Conservation (phyloP, 2,329 filamentous ascomycete species). For the Emergomyces pasteurianus region DNA sequence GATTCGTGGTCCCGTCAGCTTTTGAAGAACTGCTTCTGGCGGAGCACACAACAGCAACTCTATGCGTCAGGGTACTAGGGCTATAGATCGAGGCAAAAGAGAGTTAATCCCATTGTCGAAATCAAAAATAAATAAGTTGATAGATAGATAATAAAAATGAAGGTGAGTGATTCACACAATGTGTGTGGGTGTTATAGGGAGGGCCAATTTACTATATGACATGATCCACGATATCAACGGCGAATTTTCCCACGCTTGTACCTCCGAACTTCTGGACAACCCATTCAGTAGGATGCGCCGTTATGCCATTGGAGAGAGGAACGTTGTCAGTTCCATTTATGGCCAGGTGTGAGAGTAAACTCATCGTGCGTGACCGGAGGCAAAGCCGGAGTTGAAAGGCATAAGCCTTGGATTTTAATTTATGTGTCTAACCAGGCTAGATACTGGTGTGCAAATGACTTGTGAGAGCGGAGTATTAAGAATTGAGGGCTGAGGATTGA, state of each 20-base stretch:
- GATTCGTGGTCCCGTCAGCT: conserved; percentile 85
- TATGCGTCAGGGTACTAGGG: conserved; percentile 52
- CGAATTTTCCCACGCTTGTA: conserved; percentile 90
- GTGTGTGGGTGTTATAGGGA: not conserved
- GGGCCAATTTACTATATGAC: conserved; percentile 48
- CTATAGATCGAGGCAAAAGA: conserved; percentile 26
- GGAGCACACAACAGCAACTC: conserved; percentile 88
- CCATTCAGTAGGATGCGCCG: conserved; percentile 40
- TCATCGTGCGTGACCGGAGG: conserved; percentile 6
- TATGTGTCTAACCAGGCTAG: not conserved
- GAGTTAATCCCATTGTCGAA: not conserved
- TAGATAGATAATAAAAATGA: no score
- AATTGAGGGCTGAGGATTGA: not conserved
- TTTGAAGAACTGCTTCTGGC: conserved; percentile 92
- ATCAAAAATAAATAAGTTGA: no score
- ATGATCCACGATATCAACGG: conserved; percentile 59
- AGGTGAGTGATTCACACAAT: not conserved
- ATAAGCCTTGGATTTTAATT: not conserved
- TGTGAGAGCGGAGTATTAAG: no score
- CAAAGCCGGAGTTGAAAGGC: not conserved
- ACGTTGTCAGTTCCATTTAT: conserved; percentile 11
- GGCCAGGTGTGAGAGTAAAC: conserved; percentile 4
- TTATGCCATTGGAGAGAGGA: conserved; percentile 14
- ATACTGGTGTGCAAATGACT: not conserved
- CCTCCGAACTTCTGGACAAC: conserved; percentile 92